A percentile compares a stretch with the other conserved stretches of the same genome.
Conservation (phyloP, 352 stramenopile species). For the Salisapilia sapeloensis region DNA sequence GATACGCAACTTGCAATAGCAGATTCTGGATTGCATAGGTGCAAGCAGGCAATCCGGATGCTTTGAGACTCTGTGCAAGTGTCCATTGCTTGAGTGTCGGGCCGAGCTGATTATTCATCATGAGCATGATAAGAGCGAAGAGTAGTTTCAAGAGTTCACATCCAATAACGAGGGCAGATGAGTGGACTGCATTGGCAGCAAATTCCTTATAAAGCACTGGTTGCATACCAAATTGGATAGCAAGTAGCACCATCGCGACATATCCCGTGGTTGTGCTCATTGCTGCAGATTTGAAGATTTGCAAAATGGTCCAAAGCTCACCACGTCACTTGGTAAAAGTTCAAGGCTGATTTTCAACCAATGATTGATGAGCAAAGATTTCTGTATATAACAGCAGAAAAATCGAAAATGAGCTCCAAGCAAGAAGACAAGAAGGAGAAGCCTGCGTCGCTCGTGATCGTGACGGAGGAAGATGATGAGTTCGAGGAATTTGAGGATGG, state of each 20-base stretch:
- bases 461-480: slow-evolving; percentile 80
- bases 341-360: no score
- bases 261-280: no score
- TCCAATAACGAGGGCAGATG: slow-evolving; percentile 53
- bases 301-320: no score
- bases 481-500: slow-evolving; percentile 82
- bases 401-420: slow-evolving; percentile 1
- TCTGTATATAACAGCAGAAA: not conserved
- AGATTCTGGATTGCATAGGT: slow-evolving; percentile 81
- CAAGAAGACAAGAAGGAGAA: slow-evolving; percentile 23
- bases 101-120: slow-evolving; percentile 12
- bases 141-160: slow-evolving; percentile 58
- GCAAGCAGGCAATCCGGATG: slow-evolving; percentile 59
- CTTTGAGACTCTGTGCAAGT: slow-evolving; percentile 28
- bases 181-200: slow-evolving; percentile 23
- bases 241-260: slow-evolving; percentile 35
- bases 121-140: slow-evolving; percentile 28
- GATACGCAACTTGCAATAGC: slow-evolving; percentile 68
- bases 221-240: slow-evolving; percentile 71
- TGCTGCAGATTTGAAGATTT: no score
- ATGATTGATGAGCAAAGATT: no score
- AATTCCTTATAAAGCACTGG: slow-evolving; percentile 75
- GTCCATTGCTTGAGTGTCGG: slow-evolving; percentile 33
- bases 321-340: no score
- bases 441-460: slow-evolving; percentile 40